phyloP scores from a whole-genome alignment of 345 rosid species.

The Isatis tinctoria region DNA sequence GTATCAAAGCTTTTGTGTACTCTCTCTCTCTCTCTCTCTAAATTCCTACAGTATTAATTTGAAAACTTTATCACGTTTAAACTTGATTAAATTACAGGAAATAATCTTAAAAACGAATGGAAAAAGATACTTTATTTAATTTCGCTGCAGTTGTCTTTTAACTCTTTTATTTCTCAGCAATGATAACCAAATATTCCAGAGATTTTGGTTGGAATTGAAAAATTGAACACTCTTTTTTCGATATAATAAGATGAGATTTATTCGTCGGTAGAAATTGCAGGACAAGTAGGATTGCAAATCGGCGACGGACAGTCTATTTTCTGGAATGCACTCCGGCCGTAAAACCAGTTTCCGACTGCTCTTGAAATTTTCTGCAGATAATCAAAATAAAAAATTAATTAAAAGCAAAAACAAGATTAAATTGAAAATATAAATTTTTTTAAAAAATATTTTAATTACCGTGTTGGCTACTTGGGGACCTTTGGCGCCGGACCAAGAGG shows the following conservation, averaged over 20 bases:
- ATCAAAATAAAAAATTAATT: not conserved
- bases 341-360: constrained; percentile 88
- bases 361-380: constrained; percentile 56
- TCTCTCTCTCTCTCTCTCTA: not conserved
- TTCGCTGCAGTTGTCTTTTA: not conserved
- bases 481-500: constrained; percentile 56
- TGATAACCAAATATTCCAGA: not conserved
- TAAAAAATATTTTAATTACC: constrained; percentile 26
- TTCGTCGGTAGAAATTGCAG: constrained; percentile 33
- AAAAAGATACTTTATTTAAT: constrained; percentile 7
- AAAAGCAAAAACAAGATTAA: not conserved
- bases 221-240: not conserved
- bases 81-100: not conserved
- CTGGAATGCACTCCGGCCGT: constrained; percentile 50
- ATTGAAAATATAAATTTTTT: not conserved
- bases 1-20: not conserved
- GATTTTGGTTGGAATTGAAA: not conserved
- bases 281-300: constrained; percentile 84
- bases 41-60: not conserved
- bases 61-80: not conserved
- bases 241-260: not conserved
- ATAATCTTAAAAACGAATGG: not conserved
- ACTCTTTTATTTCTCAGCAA: constrained; percentile 10
- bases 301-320: constrained; percentile 81
- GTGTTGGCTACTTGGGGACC: constrained; percentile 55